Base-by-base conservation (phyloP, 768 basidiomycete species). In the Mycena sanguinolenta region DNA sequence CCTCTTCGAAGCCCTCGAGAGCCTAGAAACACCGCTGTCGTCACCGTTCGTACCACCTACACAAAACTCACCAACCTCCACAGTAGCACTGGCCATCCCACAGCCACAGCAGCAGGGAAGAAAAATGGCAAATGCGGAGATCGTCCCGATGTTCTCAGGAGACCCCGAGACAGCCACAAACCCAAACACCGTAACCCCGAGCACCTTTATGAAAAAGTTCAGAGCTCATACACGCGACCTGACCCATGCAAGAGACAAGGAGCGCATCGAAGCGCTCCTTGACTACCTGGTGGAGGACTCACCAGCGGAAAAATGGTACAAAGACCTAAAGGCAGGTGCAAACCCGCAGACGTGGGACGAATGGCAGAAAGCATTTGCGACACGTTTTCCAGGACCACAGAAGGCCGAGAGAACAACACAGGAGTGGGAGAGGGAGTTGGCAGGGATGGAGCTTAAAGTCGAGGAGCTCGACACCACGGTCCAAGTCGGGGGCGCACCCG, bases 371-470 rank as follows among this genome's bases (percentile, higher is more conserved):
- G 69, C 63, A 1, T 71, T 71, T 10, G 46, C 9, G 2, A 23
- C n/a, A 0, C 52, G 64, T 2, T 71, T 71, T 10, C 44, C 69
- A 14, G 53, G 38, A 2, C 63, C 63, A 0, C 42, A 44, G 23
- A 65, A 59, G 36, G 69, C 64, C 10, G 63, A 60, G 58, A 38
- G 39, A 0, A 70, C 66, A 1, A 9, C 42, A 46, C 63, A 64
- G 46, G 74, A 76, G 44, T 73, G 69, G 59, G 62, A 72, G 63
- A 28, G 53, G 14, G 68, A 72, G 53, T 50, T 76, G 10, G 46
- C 17, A 8, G 65, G 49, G 30, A 63, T 62, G 55, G 72, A 10
- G 59, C 58, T 76, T 8, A 63, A 34, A 28, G 49, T 74, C 53
- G 66, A 59, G 3, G 72, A 72, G n/a, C 36, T 75, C 4, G 65